Evolutionary conservation across 2,329 filamentous ascomycete species (phyloP).

Genomic region (Penicillium sp.): DNA sequence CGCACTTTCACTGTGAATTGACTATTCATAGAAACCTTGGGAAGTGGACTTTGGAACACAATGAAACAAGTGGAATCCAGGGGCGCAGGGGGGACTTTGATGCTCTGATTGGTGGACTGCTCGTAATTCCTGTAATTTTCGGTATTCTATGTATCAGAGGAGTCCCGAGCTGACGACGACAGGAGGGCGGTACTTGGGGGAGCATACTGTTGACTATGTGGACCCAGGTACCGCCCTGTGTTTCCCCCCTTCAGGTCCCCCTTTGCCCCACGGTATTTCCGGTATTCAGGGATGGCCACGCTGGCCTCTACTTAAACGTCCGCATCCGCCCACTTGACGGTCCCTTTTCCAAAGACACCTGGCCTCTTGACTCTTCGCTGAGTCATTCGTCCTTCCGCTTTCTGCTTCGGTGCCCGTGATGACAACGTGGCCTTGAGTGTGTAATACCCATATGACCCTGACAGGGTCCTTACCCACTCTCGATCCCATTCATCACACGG

Average conservation of each 20-base stretch:
- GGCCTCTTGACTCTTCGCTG: slow-evolving; percentile 30
- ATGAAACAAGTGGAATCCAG: slow-evolving; percentile 8
- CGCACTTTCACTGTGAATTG: not conserved
- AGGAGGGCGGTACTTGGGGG: slow-evolving; percentile 1
- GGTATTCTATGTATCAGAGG: not conserved
- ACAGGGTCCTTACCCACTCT: slow-evolving; percentile 7
- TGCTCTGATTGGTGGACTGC: not conserved
- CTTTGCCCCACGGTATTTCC: not conserved
- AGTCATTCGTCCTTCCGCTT: slow-evolving; percentile 22
- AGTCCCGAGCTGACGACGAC: not conserved
- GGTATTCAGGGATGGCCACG: slow-evolving; percentile 24
- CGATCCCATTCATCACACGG: slow-evolving; percentile 15
- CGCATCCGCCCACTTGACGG: slow-evolving; percentile 1
- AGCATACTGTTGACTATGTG: not conserved
- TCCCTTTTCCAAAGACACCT: slow-evolving; percentile 31
- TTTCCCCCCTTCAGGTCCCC: not conserved
- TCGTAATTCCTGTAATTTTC: not conserved
- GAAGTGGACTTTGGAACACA: not conserved
- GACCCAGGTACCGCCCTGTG: not conserved
- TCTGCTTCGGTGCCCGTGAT: slow-evolving; percentile 33
- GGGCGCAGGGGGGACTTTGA: not conserved
- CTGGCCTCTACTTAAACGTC: slow-evolving; percentile 44
- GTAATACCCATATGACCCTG: not conserved
- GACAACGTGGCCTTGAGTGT: slow-evolving; percentile 36
- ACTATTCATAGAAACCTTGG: not conserved